Conservation (phyloP, 768 basidiomycete species). For the Kwoniella dendrophila region DNA sequence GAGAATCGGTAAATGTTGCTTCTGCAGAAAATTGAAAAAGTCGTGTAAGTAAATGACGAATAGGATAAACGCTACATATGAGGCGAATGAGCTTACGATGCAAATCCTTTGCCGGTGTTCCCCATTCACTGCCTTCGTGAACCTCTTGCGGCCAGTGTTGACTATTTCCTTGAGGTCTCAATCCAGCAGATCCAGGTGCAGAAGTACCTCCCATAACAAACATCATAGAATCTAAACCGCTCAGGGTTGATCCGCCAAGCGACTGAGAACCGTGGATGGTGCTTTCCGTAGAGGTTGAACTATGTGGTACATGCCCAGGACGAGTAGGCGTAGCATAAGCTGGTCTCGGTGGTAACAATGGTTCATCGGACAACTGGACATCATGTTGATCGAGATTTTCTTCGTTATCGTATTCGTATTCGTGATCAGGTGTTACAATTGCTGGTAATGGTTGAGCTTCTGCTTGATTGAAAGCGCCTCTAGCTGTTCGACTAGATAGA, state of each 20-base stretch:
- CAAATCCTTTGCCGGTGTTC: conserved; percentile 43
- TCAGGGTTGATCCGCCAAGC: conserved; percentile 33
- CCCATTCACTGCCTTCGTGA: conserved; percentile 43
- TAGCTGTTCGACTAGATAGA: conserved; percentile 42
- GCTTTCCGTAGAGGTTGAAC: conserved; percentile 32
- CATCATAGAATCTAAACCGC: conserved; percentile 42
- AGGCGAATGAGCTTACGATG: conserved; percentile 25
- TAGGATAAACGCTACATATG: neutral
- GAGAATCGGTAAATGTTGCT: conserved; percentile 25
- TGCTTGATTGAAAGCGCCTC: conserved; percentile 26
- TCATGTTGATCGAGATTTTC: conserved; percentile 2
- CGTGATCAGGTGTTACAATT: conserved; percentile 5
- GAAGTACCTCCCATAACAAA: conserved; percentile 38
- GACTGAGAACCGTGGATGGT: conserved; percentile 32
- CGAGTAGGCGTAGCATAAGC: conserved; percentile 33
- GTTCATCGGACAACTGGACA: conserved; percentile 12
- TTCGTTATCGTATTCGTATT: too few species aligned
- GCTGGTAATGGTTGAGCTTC: conserved; percentile 22
- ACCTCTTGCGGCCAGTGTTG: conserved; percentile 40
- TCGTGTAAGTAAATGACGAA: neutral
- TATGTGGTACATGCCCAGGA: conserved; percentile 21
- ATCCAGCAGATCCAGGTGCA: conserved; percentile 5
- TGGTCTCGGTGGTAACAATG: conserved; percentile 25
- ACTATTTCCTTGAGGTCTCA: conserved; percentile 10
- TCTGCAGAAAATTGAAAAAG: conserved; percentile 14